Percentiles rank a stretch among this genome's conserved stretches.
These are phyloP conservation scores for Colletotrichum shisoi DNA, from an alignment of 2,329 filamentous ascomycete genomes.

Conservation along the genomic window DNA sequence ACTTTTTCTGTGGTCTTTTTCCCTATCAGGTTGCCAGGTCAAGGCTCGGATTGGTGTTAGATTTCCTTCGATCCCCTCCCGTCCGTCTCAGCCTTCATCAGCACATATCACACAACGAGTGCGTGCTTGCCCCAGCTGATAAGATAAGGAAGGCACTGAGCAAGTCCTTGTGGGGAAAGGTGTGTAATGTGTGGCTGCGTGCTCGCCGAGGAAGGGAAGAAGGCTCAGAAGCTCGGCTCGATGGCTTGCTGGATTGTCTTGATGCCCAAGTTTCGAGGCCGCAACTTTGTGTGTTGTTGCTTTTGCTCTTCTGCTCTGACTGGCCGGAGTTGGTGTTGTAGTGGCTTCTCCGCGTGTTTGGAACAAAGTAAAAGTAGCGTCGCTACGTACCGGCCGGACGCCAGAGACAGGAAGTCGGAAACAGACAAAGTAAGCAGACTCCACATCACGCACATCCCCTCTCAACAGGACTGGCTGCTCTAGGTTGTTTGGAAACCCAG, in stretches of 20 bases:
- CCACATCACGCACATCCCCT: too few species aligned
- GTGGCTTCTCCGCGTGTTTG: constrained; percentile 28
- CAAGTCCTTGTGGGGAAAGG: background rate
- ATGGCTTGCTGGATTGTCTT: constrained; percentile 1
- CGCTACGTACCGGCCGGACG: constrained; percentile 28
- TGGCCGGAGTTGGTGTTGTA: background rate
- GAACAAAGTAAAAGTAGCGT: constrained; percentile 21
- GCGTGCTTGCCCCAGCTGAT: constrained; percentile 4
- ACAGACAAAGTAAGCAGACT: constrained; percentile 39
- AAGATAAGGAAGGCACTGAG: constrained; percentile 10
- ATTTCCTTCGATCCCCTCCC: constrained; percentile 12
- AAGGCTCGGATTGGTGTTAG: constrained; percentile 33
- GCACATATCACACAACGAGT: background rate
- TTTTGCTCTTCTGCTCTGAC: constrained; percentile 13
- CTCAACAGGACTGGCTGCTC: constrained; percentile 26
- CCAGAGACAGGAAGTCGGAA: constrained; percentile 37
- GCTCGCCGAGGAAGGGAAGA: constrained; percentile 12
- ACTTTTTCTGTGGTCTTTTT: constrained; percentile 9
- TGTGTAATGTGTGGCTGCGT: background rate
- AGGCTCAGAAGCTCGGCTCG: background rate
- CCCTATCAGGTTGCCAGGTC: background rate
- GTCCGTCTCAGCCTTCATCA: constrained; percentile 2
- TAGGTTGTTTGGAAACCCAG: constrained; percentile 14
- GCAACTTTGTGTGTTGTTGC: background rate
- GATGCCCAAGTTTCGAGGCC: constrained; percentile 25